Evolutionary conservation across 1,284 basidiomycete species (phyloP).

Genomic region (Ustilago loliicola): DNA sequence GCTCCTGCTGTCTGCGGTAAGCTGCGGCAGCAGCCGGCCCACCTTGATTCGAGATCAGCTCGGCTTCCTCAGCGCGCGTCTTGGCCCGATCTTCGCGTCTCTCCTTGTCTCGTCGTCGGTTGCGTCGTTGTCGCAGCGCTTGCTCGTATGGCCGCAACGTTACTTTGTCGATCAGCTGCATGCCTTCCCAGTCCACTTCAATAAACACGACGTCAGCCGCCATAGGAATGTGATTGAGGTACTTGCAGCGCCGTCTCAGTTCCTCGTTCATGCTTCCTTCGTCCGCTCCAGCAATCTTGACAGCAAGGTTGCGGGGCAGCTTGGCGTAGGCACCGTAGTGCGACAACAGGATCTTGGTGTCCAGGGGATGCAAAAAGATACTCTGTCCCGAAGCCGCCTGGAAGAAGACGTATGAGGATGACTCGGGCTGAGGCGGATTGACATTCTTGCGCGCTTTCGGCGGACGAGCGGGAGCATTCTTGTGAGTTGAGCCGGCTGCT

Average conservation of each 20-base stretch:
- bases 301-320: slow-evolving; percentile 85
- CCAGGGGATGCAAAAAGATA: slow-evolving; percentile 93
- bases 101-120: slow-evolving; percentile 58
- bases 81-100: slow-evolving; percentile 65
- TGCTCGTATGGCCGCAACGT: slow-evolving; percentile 63
- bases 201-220: slow-evolving; percentile 94
- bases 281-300: slow-evolving; percentile 83
- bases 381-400: slow-evolving; percentile 92
- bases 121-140: slow-evolving; percentile 57
- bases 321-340: slow-evolving; percentile 85
- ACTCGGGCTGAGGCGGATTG: slow-evolving; percentile 64
- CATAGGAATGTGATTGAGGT: slow-evolving; percentile 90
- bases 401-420: slow-evolving; percentile 85
- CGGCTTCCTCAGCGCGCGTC: slow-evolving; percentile 59
- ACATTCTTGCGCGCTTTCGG: slow-evolving; percentile 52
- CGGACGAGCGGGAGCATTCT: slow-evolving; percentile 9
- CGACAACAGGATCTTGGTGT: slow-evolving; percentile 90
- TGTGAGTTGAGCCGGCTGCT: slow-evolving; percentile 9
- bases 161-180: slow-evolving; percentile 51
- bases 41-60: slow-evolving; percentile 41
- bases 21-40: slow-evolving; percentile 47
- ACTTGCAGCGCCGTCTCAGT: slow-evolving; percentile 92
- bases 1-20: slow-evolving; percentile 46
- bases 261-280: slow-evolving; percentile 85
- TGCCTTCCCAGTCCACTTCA: slow-evolving; percentile 78